These are phyloP conservation scores for Silene coronaria DNA, from an alignment of 179 eudicot genomes.

Conservation along the genomic window DNA sequence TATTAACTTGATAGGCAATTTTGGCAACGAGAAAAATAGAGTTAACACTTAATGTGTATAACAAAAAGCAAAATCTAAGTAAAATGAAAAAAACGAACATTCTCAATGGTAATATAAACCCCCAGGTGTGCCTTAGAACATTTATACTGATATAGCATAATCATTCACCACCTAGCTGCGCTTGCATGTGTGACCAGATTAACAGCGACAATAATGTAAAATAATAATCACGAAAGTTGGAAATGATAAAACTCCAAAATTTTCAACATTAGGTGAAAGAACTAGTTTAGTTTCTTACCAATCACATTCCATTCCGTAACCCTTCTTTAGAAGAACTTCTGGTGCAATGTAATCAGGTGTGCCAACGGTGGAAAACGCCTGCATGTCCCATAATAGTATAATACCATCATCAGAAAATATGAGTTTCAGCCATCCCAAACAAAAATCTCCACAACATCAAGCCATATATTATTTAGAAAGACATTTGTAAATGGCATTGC, in stretches of 20 bases:
- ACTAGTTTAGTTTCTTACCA: slow-evolving; percentile 53
- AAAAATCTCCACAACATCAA: neutral
- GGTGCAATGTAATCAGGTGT: slow-evolving; percentile 98
- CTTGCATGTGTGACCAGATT: neutral
- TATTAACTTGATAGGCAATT: neutral
- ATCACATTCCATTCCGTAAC: slow-evolving; percentile 92
- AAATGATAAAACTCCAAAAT: neutral
- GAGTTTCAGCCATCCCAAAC: neutral
- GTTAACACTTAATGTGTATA: neutral
- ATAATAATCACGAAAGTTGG: neutral
- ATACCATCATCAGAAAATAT: slow-evolving; percentile 15
- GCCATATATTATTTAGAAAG: slow-evolving; percentile 4
- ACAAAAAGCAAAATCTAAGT: neutral
- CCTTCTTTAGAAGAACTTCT: slow-evolving; percentile 86
- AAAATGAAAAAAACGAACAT: neutral
- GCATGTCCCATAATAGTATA: slow-evolving; percentile 18
- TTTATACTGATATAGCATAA: neutral
- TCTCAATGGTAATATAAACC: neutral
- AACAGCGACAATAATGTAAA: neutral
- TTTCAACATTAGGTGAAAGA: slow-evolving; percentile 1
- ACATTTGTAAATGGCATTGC: slow-evolving; percentile 3
- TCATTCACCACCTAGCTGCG: neutral
- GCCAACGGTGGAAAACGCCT: slow-evolving; percentile 97
- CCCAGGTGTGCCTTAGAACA: neutral
- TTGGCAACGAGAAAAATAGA: neutral